These are phyloP conservation scores for Wickerhamiella qilinensis DNA, from an alignment of 805 yeast genomes.

Conservation along the genomic window DNA sequence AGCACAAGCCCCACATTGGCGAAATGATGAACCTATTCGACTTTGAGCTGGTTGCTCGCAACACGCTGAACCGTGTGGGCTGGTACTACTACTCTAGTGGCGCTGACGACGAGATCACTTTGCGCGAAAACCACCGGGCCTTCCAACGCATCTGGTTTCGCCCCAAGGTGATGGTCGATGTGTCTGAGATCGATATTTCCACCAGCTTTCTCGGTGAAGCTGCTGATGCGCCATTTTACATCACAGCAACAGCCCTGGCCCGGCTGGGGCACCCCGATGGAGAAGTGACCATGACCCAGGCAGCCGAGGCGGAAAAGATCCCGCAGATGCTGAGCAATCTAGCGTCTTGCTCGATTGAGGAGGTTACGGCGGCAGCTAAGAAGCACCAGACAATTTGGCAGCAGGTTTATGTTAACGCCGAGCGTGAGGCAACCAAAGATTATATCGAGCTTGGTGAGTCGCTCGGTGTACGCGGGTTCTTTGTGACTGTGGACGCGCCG, in stretches of 20 bases:
- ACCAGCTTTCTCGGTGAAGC: constrained; percentile 63
- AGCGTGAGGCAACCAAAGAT: constrained; percentile 44
- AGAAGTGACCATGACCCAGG: constrained; percentile 69
- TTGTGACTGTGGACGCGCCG: constrained; percentile 77
- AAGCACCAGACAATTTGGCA: constrained; percentile 71
- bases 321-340: constrained; percentile 89
- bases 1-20: constrained; percentile 48
- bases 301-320: constrained; percentile 54
- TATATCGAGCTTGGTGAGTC: constrained; percentile 57
- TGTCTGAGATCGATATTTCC: constrained; percentile 48
- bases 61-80: constrained; percentile 59
- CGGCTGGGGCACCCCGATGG: constrained; percentile 89
- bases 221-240: constrained; percentile 65
- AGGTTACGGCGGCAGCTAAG: constrained; percentile 53
- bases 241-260: constrained; percentile 85
- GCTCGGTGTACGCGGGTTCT: constrained; percentile 65
- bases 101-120: constrained; percentile 79
- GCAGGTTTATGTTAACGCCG: constrained; percentile 71
- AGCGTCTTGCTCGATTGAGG: constrained; percentile 79
- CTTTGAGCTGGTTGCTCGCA: constrained; percentile 73
- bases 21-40: constrained; percentile 67
- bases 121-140: constrained; percentile 82
- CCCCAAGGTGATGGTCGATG: constrained; percentile 73
- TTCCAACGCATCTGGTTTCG: constrained; percentile 78
- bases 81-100: constrained; percentile 92